Conservation (phyloP, 164 flowering plant genomes). For the Tetracentron sinense region DNA sequence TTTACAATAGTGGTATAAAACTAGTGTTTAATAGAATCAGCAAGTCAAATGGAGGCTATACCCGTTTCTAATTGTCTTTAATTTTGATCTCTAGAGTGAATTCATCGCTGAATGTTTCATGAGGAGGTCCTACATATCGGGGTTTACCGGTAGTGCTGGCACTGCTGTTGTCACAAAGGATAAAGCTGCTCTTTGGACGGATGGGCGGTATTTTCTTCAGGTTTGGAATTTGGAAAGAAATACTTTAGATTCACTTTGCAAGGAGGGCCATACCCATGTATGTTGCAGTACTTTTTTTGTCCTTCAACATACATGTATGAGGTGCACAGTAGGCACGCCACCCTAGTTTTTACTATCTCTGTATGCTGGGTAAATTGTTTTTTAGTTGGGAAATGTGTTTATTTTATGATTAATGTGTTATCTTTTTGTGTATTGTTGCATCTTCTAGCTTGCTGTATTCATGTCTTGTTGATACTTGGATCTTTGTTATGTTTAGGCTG, state of each 20-base stretch:
- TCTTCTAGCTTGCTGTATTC: too few species aligned
- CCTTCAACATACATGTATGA: too few species aligned
- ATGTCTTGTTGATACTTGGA: conserved; percentile 5
- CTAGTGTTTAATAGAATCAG: neutral
- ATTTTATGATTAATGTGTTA: too few species aligned
- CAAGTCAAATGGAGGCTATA: too few species aligned
- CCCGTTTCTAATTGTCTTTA: neutral
- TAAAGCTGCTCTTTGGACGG: conserved; percentile 97
- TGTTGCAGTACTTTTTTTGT: too few species aligned
- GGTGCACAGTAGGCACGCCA: too few species aligned
- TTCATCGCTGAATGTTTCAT: conserved; percentile 91
- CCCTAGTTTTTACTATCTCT: too few species aligned
- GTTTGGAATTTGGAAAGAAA: conserved; percentile 25
- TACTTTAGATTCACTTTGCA: neutral
- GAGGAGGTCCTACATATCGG: conserved; percentile 88
- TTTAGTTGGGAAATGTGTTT: too few species aligned
- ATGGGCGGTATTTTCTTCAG: conserved; percentile 98
- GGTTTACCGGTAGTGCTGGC: conserved; percentile 98
- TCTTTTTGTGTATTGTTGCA: too few species aligned
- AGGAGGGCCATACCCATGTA: neutral
- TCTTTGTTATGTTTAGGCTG: conserved; percentile 51
- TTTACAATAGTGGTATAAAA: too few species aligned
- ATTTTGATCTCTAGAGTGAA: conserved; percentile 59
- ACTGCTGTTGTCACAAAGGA: conserved; percentile 94
- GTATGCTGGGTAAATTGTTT: too few species aligned